Base-by-base conservation (phyloP, 2,329 filamentous ascomycete genomes). In the Nemania abortiva region DNA sequence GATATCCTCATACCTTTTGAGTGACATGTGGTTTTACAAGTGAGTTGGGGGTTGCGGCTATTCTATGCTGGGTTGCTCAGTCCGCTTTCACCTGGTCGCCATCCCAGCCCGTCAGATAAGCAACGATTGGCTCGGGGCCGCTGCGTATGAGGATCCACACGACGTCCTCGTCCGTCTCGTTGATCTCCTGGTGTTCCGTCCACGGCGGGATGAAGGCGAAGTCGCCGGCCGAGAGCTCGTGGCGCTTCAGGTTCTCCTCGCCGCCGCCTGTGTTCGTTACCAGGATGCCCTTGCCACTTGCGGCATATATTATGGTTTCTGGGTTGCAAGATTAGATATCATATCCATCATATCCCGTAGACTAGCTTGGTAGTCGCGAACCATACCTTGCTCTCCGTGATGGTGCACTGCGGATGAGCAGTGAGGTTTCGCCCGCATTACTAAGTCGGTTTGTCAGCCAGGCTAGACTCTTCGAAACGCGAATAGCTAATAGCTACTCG, bases 171-270 rank as follows among this genome's bases (percentile, higher is more conserved):
- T 89, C 87, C 1, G 86, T 85, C 45, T 92, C 87, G 74, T 93
- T 93, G 22, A 90, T 82, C 63, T 90, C 86, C 77, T 92, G 90
- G 79, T 93, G 90, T 77, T 93, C 90, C 0, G 88, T 88, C 84
- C 86, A 92, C 0, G 90, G 87, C 0, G 91, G 91, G 13, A 93
- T 86, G 63, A 92, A 84, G 2, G 90, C 90, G 78, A 92, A 93
- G 77, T 93, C 91, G 0, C 91, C 91, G 0, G 88, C 83, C 1
- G 79, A 79, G 6, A 94, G 82, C 20, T 87, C 81, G 70, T 91
- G 85, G 39, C 86, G 85, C 69, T 86, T 86, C 0, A 84, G 77
- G 34, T 84, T 80, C 39, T 81, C 81, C 55, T 84, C 85, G 13
- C 88, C 85, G 50, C 85, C 83, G 22, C 86, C 84, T n/a, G 88